These are phyloP conservation scores for Ophiocordyceps australis DNA, from an alignment of 2,329 filamentous ascomycete genomes.

Conservation along the genomic window DNA sequence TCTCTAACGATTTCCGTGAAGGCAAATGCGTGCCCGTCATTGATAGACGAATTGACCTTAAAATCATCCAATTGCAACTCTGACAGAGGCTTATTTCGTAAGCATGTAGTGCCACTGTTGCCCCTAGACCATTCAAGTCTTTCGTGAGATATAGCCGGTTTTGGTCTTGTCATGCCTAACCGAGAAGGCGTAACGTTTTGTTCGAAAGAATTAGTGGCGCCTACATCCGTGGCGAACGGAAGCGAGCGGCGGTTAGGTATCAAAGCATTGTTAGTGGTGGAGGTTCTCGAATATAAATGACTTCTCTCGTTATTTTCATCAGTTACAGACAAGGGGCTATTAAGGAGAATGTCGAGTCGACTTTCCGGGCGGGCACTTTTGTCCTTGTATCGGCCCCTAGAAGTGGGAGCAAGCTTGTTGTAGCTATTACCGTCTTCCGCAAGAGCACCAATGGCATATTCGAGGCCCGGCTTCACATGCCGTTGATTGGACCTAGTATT, in stretches of 20 bases:
- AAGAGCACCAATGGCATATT: conserved; percentile 20
- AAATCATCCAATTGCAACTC: conserved; percentile 54
- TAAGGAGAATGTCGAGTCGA: conserved; percentile 15
- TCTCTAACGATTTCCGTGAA: conserved; percentile 59
- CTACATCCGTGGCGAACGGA: conserved; percentile 15
- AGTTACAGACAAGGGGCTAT: conserved; percentile 5
- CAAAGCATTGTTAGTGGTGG: no score
- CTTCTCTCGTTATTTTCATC: conserved; percentile 6
- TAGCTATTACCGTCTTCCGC: conserved; percentile 27
- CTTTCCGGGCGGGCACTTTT: conserved; percentile 6
- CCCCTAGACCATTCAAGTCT: no score
- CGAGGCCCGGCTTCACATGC: conserved; percentile 8
- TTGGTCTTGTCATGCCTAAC: no score
- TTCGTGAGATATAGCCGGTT: no score
- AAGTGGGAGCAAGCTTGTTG: not conserved
- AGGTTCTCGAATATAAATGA: no score
- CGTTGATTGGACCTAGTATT: conserved; percentile 5
- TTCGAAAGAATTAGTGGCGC: no score
- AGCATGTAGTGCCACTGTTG: no score
- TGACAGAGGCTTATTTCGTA: conserved; percentile 38
- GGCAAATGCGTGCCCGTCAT: conserved; percentile 54
- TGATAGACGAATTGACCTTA: conserved; percentile 58
- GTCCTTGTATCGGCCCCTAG: conserved; percentile 2
- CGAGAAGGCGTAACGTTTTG: no score
- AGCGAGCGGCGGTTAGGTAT: conserved; percentile 22